A percentile compares a stretch with the other conserved stretches of the same genome.
phyloP scores from a whole-genome alignment of 2,329 filamentous ascomycete genomes.

The Teratosphaeria zuluensis region DNA sequence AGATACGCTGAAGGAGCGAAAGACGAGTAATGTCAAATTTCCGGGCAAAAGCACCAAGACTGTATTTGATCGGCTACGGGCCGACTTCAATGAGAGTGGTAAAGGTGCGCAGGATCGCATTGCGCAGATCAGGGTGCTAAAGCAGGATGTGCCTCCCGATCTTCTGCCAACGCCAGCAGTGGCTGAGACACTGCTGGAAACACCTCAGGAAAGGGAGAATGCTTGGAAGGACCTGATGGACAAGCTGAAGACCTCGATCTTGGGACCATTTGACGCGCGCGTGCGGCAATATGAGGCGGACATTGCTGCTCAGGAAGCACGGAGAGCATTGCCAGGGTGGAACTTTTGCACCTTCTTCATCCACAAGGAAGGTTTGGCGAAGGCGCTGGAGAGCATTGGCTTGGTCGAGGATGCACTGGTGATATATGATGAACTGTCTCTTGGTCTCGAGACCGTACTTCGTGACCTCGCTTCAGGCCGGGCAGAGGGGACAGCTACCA shows the following conservation, averaged over 20 bases:
- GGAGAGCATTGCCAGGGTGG: conserved; percentile 83
- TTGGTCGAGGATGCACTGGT: conserved; percentile 90
- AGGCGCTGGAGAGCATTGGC: conserved; percentile 92
- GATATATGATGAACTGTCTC: conserved; percentile 86
- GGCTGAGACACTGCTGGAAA: conserved; percentile 53
- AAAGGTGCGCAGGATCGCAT: conserved; percentile 69
- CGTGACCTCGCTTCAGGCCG: conserved; percentile 58
- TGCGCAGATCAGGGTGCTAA: conserved; percentile 69
- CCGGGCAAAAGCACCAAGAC: conserved; percentile 67
- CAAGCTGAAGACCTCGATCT: conserved; percentile 78
- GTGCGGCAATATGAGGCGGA: conserved; percentile 96
- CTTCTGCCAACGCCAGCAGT: conserved; percentile 36
- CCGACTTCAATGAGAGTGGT: conserved; percentile 74
- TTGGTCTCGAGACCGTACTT: conserved; percentile 75
- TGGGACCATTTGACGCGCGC: conserved; percentile 80
- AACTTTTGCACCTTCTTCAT: conserved; percentile 99
- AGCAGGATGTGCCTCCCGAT: conserved; percentile 36
- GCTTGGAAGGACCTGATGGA: conserved; percentile 76
- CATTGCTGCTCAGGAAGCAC: conserved; percentile 85
- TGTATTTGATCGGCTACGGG: conserved; percentile 76
- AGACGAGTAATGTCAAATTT: conserved; percentile 59
- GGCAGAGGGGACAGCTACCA: conserved; percentile 58
- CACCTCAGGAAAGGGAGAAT: conserved; percentile 64
- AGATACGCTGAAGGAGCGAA: conserved; percentile 56
- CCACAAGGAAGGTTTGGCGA: conserved; percentile 84